phyloP scores from a whole-genome alignment of 75 land plant species.

The Larix kaempferi region DNA sequence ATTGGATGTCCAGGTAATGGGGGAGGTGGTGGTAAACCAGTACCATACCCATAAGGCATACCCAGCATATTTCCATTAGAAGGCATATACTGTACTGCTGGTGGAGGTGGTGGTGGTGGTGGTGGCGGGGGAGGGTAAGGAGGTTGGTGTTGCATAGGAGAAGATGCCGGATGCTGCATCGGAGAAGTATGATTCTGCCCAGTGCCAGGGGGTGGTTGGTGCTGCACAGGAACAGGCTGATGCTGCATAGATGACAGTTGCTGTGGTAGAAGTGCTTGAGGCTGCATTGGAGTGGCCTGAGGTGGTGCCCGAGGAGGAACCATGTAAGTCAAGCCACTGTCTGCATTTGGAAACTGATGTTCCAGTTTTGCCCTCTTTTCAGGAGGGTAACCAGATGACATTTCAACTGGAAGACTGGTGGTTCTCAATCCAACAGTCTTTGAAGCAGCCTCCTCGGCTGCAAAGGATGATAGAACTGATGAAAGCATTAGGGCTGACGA shows the following conservation, averaged over 20 bases:
- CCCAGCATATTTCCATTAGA: slow-evolving; percentile 3
- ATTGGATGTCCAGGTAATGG: slow-evolving; percentile 15
- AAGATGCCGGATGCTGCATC: slow-evolving; percentile 16
- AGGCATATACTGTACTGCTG: slow-evolving; percentile 31
- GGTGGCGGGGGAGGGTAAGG: slow-evolving; percentile 35
- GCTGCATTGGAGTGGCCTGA: slow-evolving; percentile 8
- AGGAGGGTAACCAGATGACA: slow-evolving; percentile 7
- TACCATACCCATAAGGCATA: slow-evolving; percentile 14
- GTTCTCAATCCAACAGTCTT: slow-evolving; percentile 38
- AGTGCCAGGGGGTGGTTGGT: slow-evolving; percentile 21
- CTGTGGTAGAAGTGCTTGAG: slow-evolving; percentile 28
- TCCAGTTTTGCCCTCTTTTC: slow-evolving; percentile 29
- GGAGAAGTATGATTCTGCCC: slow-evolving; percentile 27
- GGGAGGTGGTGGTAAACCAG: slow-evolving; percentile 26
- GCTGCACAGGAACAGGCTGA: slow-evolving; percentile 24
- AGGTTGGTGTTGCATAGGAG: slow-evolving; percentile 10
- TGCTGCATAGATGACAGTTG: slow-evolving; percentile 29
- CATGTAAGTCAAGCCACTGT: slow-evolving; percentile 15
- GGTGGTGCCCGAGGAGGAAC: slow-evolving; percentile 19
- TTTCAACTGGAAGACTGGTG: slow-evolving; percentile 15
- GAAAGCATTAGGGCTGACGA: slow-evolving; percentile 87
- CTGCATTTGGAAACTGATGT: slow-evolving; percentile 21
- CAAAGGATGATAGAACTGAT: slow-evolving; percentile 90
- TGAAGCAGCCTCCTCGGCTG: slow-evolving; percentile 68
- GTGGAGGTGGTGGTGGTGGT: slow-evolving; percentile 45